Percentiles rank a stretch among this genome's conserved stretches.
These are phyloP conservation scores for Martensiomyces pterosporus DNA, from an alignment of 192 early-diverging fungal genomes.

Conservation along the genomic window DNA sequence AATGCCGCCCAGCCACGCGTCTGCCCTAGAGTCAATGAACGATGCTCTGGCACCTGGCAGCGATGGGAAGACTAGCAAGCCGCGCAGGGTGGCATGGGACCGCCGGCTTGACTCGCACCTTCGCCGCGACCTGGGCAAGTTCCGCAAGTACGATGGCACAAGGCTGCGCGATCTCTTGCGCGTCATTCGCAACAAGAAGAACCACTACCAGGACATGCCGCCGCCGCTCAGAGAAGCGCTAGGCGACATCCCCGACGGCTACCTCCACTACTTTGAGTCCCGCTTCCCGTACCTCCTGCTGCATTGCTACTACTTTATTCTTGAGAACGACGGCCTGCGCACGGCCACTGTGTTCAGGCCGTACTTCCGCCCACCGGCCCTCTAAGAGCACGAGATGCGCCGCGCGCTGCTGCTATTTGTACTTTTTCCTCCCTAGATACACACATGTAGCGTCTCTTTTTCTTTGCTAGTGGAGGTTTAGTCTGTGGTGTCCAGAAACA, in stretches of 20 bases:
- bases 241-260: constrained; percentile 83
- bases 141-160: constrained; percentile 86
- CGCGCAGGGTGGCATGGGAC: constrained; percentile 35
- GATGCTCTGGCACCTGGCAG: constrained; percentile 9
- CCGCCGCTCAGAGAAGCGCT: constrained; percentile 67
- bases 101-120: constrained; percentile 56
- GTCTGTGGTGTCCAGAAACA: too few relatives aligned
- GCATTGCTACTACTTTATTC: constrained; percentile 83
- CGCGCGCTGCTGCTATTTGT: not conserved
- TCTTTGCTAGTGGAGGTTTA: constrained; percentile 2
- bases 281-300: constrained; percentile 85
- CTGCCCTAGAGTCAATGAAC: constrained; percentile 24
- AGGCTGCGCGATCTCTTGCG: constrained; percentile 83
- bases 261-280: constrained; percentile 83
- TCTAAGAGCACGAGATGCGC: constrained; percentile 20
- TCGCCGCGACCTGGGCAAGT: constrained; percentile 78
- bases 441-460: too few relatives aligned
- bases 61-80: not conserved
- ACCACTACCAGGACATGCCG: constrained; percentile 93
- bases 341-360: constrained; percentile 64
- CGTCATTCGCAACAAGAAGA: constrained; percentile 94
- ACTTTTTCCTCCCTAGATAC: too few relatives aligned
- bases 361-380: constrained; percentile 55
- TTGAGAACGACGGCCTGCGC: constrained; percentile 56
- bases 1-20: constrained; percentile 15